Base-by-base conservation (phyloP, 1,139 yeast species). In the Yamadazyma pseudoaaseri region DNA sequence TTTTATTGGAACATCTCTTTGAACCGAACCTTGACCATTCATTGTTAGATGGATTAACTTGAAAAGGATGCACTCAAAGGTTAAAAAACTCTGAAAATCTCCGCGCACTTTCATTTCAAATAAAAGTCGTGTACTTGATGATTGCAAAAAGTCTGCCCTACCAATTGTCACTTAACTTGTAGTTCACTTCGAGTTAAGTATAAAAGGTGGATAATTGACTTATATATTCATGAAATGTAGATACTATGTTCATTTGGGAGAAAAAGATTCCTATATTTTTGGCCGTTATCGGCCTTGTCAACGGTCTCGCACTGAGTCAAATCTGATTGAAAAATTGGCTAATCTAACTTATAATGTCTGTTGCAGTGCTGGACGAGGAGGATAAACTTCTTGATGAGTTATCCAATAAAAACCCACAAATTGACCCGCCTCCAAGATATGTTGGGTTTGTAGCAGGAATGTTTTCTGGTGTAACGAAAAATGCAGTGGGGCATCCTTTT, bases 401-500 rank as follows among this genome's bases (percentile, higher is more conserved):
- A 6, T 10, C 26, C 6, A 22, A 16, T 3, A 34, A 27, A 17
- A 30, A 21, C 6, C 17, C 18, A 6, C 22, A 14, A 16, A 23
- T 17, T 15, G 37, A 44, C 1, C 60, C 69, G 3, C 79, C 79
- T 3, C 78, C 81, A 10, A 59, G 73, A 38, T 80, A 79, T 48
- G 72, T 79, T 41, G 96, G 96, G 11, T 87, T 86, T 51, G 73
- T 86, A 10, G 96, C 96, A 2, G 96, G 96, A 5, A 79, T 85
- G 52, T 84, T 84, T 52, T 81, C 92, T 0, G 96, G 96, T 13
- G 76, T 86, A 23, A 84, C 86, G 50, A 89, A 89, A 56, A 84
- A 87, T 49, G 79, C 83, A 1, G 96, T 89, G 12, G 96, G 97
- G 1, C 96, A 89, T 56, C 96, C 97, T 5, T 87, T 89, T 48